phyloP scores from a whole-genome alignment of 306 rosid species.

The Lablab purpureus region DNA sequence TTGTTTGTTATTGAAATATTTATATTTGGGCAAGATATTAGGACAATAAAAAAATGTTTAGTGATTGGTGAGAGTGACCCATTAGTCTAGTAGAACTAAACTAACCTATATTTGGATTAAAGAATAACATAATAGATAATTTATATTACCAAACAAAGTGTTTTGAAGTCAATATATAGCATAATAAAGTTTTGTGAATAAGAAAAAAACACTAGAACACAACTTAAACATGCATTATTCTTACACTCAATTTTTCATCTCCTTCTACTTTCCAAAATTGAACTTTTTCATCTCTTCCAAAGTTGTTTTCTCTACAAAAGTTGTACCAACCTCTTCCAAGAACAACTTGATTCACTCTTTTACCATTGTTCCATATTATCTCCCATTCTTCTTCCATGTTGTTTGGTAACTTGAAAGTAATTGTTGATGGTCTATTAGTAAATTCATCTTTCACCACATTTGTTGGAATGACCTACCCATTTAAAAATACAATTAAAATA shows the following conservation, averaged over 20 bases:
- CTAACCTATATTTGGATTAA: no score
- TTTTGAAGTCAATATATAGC: not conserved
- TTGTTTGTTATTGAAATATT: no score
- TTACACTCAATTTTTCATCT: not conserved
- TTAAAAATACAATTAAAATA: not conserved
- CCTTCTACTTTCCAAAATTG: not conserved
- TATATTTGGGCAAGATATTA: no score
- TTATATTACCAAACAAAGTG: not conserved
- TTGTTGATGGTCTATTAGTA: not conserved
- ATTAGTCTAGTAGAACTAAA: no score
- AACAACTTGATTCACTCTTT: not conserved
- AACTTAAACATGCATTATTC: not conserved
- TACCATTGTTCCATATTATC: not conserved
- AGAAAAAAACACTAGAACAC: not conserved
- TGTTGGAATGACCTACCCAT: not conserved
- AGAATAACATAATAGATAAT: no score
- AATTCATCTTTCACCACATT: not conserved
- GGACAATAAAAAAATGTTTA: no score
- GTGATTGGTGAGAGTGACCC: no score
- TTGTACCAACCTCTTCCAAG: not conserved
- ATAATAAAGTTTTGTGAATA: no score
- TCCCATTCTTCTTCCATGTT: not conserved
- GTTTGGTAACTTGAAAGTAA: not conserved
- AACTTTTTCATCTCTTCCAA: not conserved
- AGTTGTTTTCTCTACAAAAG: not conserved